Evolutionary conservation across 139 green algal genomes (phyloP), one percentile per base, ranked within the genome.

Genomic region (Chlorella sp.): DNA sequence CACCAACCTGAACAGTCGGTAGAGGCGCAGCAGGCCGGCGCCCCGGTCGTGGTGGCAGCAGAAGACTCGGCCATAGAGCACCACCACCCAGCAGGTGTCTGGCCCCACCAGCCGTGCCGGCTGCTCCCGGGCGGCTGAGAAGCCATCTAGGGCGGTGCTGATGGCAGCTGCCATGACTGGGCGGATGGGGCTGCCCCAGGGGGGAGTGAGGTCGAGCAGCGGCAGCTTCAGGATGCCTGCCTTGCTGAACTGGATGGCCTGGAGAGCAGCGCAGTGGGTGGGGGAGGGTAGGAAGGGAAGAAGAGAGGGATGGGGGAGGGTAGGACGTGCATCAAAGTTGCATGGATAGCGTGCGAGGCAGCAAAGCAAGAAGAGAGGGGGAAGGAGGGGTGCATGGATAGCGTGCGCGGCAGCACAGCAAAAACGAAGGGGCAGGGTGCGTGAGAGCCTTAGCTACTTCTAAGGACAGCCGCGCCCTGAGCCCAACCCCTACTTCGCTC

Each of bases 161-260:
- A 89, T 30, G 32, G 85, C 85, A 42, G 71, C 71, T 14, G 85
- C 85, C 85, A 82, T 34, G 3, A 69, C 40, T 22, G 71, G 71
- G 30, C 81, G 82, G 37, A 79, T 84, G 60, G 88, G 81, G 4
- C 64, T 85, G 79, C 81, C 88, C 88, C 88, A 91, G 37, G 88
- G 88, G 19, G 88, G 88, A 1, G 81, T 89, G 22, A 91, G 66
- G 85, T 91, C 89, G 64, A 91, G 89, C 83, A 89, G 61, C 2
- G 66, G 85, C 78, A 91, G 85, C 12, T 36, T 36, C n/a, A 86
- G n/a, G 2, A 36, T 61, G 66, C 83, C 89, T 14, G 77, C 42
- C 60, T 69, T 64, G 71, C 57, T 79, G 53, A 91, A 91, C 42
- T 91, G 89, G 71, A 91, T 85, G 64, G 83, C 68, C 71, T 91